Evolutionary conservation across 768 basidiomycete species (phyloP), one percentile per base, ranked within the genome.

Genomic region (Kwoniella sp.): DNA sequence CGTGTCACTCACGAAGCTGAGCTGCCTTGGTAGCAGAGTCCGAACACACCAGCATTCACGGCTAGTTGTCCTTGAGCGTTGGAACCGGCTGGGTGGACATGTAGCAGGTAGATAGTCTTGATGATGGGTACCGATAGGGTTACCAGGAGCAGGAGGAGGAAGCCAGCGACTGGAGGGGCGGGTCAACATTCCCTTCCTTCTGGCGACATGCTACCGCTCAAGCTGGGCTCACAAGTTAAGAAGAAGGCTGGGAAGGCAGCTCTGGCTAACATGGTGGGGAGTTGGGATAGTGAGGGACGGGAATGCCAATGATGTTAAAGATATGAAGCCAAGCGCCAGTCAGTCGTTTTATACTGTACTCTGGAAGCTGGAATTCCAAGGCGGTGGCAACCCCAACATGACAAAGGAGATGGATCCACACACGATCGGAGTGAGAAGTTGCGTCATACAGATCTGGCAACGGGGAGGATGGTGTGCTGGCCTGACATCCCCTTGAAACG

Each of bases 21-120:
- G 20, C 55, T 56, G 12, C 57, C 76, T 26, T 79, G 78, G 0
- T 83, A 83, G 73, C 89, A 91, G 29, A 84, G 78, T 0, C 89
- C 89, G 85, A 88, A 89, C 5, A 89, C 84, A 3, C 89, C 89
- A 56, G 89, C 85, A 29, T 82, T 79, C 9, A 88, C 80, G 14
- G 47, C 60, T 8, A 53, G 43, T 1, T 37, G 25, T 43, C 78
- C 57, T 45, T 69, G 62, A 11, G 75, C 70, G 10, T 20, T 31
- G 15, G 42, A 56, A 22, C 23, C 23, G 26, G 23, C 32, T 39
- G 72, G 65, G 22, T 76, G 60, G 43, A 84, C 75, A 33, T 76
- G 73, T 65, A 84, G 81, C 43, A 84, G 76, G 72, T 78, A 82
- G 42, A 85, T 80, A 53, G 3, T 82, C 84, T 25, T 83, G 69